phyloP scores from a whole-genome alignment of 2,329 filamentous ascomycete genomes.

The Cercospora beticola region DNA sequence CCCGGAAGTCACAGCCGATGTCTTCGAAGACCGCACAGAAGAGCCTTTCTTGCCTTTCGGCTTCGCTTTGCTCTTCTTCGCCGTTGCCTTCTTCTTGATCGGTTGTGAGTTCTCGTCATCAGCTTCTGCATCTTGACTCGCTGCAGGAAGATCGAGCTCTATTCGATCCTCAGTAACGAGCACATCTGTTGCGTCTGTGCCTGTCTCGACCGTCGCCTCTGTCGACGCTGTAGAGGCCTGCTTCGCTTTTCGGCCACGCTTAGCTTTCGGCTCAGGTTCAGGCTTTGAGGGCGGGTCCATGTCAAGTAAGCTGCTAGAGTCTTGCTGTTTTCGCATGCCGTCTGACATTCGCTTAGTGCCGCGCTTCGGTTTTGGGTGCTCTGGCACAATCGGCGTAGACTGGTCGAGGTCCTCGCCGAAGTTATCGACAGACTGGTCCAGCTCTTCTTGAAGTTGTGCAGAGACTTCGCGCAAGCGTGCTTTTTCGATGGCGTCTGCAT shows the following conservation, averaged over 20 bases:
- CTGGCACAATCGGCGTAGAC: conserved; percentile 28
- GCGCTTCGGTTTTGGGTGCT: conserved; percentile 29
- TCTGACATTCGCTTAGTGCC: conserved; percentile 43
- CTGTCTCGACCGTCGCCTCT: conserved; percentile 9
- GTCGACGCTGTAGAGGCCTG: conserved; percentile 18
- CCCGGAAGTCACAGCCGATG: conserved; percentile 23
- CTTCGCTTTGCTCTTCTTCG: conserved; percentile 34
- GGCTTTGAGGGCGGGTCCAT: conserved; percentile 29
- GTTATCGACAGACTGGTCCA: conserved; percentile 34
- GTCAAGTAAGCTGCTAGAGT: conserved; percentile 27
- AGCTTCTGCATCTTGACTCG: conserved; percentile 13
- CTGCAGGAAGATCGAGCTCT: conserved; percentile 14
- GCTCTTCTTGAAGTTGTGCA: conserved; percentile 34
- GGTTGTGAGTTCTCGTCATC: conserved; percentile 16
- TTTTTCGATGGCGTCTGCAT: conserved; percentile 17
- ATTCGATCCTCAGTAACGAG: conserved; percentile 13
- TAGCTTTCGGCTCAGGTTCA: conserved; percentile 33
- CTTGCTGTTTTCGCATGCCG: conserved; percentile 35
- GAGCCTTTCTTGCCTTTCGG: conserved; percentile 32
- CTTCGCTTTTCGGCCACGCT: conserved; percentile 28
- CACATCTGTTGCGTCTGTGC: background rate
- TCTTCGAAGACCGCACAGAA: conserved; percentile 29
- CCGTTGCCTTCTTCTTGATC: conserved; percentile 21
- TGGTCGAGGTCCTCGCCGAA: conserved; percentile 28
- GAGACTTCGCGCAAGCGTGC: conserved; percentile 30